phyloP scores from a whole-genome alignment of 495 filamentous ascomycete species.

The Penicillium ucsense region DNA sequence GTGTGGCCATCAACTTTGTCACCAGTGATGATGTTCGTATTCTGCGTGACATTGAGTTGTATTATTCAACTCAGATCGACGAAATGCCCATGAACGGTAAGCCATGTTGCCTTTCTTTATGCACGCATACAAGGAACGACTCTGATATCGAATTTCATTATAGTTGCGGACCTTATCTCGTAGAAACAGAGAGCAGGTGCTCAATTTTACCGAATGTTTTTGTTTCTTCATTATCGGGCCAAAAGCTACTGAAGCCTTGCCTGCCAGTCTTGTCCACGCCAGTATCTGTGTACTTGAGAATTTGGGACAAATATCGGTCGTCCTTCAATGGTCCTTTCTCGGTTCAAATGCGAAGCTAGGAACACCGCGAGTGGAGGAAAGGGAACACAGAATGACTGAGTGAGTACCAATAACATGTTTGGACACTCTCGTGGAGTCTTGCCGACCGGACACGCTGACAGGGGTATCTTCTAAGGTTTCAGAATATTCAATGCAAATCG shows the following conservation, averaged over 20 bases:
- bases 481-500: conserved; percentile 7
- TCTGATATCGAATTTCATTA: not conserved
- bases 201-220: too few species aligned
- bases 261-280: not conserved
- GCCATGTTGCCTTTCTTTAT: not conserved
- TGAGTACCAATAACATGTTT: conserved; percentile 4
- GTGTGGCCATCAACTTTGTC: conserved; percentile 99
- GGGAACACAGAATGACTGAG: conserved; percentile 19
- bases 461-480: not conserved
- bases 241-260: not conserved
- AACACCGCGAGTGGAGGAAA: conserved; percentile 27
- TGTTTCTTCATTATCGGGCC: not conserved
- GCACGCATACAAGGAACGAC: too few species aligned
- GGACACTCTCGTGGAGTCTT: too few species aligned
- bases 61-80: conserved; percentile 97
- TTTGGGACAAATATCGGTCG: too few species aligned
- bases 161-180: conserved; percentile 39
- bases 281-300: too few species aligned
- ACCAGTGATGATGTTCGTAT: conserved; percentile 97
- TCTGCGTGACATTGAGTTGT: conserved; percentile 91
- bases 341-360: conserved; percentile 4
- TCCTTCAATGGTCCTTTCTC: too few species aligned
- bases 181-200: conserved; percentile 12
- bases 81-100: conserved; percentile 97
- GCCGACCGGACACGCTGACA: too few species aligned